phyloP scores from a whole-genome alignment of 768 basidiomycete genomes.

The Omphalotus guepiniiformis region DNA sequence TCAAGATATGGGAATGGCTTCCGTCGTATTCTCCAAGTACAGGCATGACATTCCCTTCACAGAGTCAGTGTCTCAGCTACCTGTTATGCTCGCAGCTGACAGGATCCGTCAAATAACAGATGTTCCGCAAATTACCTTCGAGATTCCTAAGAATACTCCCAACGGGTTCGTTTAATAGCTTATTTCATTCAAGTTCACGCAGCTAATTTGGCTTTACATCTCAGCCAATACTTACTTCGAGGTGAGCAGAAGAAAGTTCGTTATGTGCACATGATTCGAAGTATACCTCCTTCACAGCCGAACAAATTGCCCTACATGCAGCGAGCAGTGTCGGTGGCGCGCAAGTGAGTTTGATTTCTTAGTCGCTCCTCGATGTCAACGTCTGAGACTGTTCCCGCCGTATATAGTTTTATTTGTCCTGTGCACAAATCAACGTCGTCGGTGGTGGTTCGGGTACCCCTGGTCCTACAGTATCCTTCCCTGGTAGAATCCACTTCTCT shows the following conservation, averaged over 20 bases:
- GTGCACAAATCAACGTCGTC: constrained; percentile 32
- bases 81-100: constrained; percentile 23
- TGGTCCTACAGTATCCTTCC: constrained; percentile 29
- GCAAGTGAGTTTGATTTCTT: too few relatives aligned
- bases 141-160: constrained; percentile 28
- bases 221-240: constrained; percentile 24
- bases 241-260: too few relatives aligned
- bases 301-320: constrained; percentile 32
- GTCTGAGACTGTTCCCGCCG: too few relatives aligned
- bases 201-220: not conserved
- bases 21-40: constrained; percentile 27
- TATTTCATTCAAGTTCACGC: not conserved
- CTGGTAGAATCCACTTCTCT: too few relatives aligned
- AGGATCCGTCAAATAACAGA: constrained; percentile 19
- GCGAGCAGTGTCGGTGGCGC: constrained; percentile 19
- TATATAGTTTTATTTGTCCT: constrained; percentile 33
- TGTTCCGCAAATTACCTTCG: constrained; percentile 12
- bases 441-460: constrained; percentile 27
- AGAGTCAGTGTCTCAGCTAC: constrained; percentile 27
- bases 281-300: too few relatives aligned
- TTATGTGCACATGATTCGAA: too few relatives aligned
- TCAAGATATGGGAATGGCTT: constrained; percentile 40
- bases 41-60: constrained; percentile 26
- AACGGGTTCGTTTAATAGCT: constrained; percentile 21
- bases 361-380: not conserved